Evolutionary conservation across 768 basidiomycete genomes (phyloP).

Genomic region (Termitomyces eurrhizus): DNA sequence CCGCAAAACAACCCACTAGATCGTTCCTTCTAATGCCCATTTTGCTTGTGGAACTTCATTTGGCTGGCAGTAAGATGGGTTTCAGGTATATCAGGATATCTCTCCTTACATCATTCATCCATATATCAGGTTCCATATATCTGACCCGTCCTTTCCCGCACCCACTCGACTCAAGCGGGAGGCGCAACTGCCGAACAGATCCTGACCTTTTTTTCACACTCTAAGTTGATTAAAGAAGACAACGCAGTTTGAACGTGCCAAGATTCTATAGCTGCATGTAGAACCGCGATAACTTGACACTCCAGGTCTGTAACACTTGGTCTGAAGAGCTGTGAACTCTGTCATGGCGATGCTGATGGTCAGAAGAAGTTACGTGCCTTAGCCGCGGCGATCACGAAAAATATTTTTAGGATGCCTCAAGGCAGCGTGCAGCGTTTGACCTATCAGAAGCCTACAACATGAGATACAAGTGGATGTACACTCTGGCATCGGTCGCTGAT

Average conservation of each 20-base stretch:
- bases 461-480: background rate
- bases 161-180: background rate
- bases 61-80: background rate
- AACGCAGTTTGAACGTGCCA: background rate
- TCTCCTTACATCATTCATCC: background rate
- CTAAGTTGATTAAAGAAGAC: background rate
- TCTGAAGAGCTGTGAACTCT: background rate
- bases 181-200: background rate
- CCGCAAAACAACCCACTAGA: constrained; percentile 20
- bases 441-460: background rate
- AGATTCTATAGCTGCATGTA: background rate
- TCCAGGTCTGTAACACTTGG: background rate
- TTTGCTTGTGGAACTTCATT: background rate
- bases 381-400: background rate
- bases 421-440: background rate
- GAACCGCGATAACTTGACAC: background rate
- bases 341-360: background rate
- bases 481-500: background rate
- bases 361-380: background rate
- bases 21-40: constrained; percentile 15
- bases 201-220: background rate
- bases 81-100: background rate
- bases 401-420: background rate
- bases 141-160: background rate
- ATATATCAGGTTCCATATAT: background rate